A percentile compares a stretch with the other conserved stretches of the same genome.
These are phyloP conservation scores for Dryadomyces quercus-mongolicae DNA, from an alignment of 2,329 filamentous ascomycete species.

Conservation along the genomic window DNA sequence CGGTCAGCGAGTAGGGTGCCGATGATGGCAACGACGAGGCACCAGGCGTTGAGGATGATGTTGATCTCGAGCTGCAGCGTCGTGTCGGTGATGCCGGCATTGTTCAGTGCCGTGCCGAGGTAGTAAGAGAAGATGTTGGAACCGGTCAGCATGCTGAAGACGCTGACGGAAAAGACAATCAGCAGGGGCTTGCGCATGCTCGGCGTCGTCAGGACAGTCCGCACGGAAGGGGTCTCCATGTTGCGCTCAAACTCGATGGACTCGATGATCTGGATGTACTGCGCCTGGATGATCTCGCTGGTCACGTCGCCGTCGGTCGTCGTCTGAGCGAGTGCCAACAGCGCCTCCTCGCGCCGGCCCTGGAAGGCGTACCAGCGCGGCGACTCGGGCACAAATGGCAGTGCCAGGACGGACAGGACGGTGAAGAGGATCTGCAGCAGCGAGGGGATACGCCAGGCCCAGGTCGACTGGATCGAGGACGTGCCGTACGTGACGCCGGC, in stretches of 20 bases:
- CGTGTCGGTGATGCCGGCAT: constrained; percentile 7
- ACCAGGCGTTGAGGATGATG: constrained; percentile 7
- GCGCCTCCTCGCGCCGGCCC: constrained; percentile 15
- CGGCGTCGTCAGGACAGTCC: too few relatives aligned
- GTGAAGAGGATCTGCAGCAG: constrained; percentile 13
- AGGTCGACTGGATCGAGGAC: constrained; percentile 13
- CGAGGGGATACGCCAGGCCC: constrained; percentile 13
- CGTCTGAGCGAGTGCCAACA: constrained; percentile 24
- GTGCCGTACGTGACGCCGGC: constrained; percentile 29
- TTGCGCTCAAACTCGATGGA: constrained; percentile 3
- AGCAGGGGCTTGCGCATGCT: constrained; percentile 2
- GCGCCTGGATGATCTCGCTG: background rate
- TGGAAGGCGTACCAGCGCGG: constrained; percentile 8
- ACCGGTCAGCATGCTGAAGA: constrained; percentile 4
- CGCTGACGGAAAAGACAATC: constrained; percentile 2
- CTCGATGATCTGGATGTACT: constrained; percentile 8
- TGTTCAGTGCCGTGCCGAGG: constrained; percentile 1
- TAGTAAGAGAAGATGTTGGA: constrained; percentile 11
- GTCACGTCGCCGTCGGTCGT: constrained; percentile 17
- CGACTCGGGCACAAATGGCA: constrained; percentile 9
- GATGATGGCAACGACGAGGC: too few relatives aligned
- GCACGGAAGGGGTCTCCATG: too few relatives aligned
- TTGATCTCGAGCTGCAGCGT: constrained; percentile 5
- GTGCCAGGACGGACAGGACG: constrained; percentile 15
- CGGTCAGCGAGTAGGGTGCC: too few relatives aligned